A percentile compares a stretch with the other conserved stretches of the same genome.
phyloP scores from a whole-genome alignment of 2,329 filamentous ascomycete species.

The Dothideomycetes sp. region DNA sequence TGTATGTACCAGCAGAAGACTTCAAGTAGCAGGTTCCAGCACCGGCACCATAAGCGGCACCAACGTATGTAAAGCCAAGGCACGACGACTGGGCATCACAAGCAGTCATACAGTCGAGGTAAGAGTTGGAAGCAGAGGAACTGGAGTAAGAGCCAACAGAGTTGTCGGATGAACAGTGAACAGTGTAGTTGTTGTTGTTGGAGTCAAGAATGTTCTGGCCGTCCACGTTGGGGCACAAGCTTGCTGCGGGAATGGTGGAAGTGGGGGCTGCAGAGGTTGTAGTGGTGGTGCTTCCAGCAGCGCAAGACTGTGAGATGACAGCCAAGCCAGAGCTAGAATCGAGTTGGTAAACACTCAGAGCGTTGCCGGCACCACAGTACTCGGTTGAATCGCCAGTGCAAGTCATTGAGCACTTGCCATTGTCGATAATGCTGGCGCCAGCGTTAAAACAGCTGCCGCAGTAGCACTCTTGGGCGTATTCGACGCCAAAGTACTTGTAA shows the following conservation, averaged over 20 bases:
- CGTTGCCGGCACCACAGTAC: constrained; percentile 19
- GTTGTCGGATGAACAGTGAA: constrained; percentile 6
- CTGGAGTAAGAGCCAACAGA: constrained; percentile 5
- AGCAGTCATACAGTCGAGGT: constrained; percentile 9
- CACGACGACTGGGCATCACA: constrained; percentile 8
- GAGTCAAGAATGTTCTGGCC: constrained; percentile 6
- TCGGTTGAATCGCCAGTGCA: constrained; percentile 17
- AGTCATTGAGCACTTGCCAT: constrained; percentile 17
- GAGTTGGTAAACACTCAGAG: constrained; percentile 17
- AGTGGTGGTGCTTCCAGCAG: constrained; percentile 2
- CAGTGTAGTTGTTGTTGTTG: constrained; percentile 6
- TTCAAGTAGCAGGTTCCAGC: constrained; percentile 7
- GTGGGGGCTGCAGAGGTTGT: constrained; percentile 5
- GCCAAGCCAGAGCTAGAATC: constrained; percentile 5
- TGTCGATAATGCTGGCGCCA: constrained; percentile 9
- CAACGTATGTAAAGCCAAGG: constrained; percentile 9
- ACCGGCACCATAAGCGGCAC: constrained; percentile 5
- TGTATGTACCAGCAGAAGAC: constrained; percentile 2
- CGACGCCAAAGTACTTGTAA: constrained; percentile 28
- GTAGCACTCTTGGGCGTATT: constrained; percentile 27
- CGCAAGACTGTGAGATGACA: constrained; percentile 7
- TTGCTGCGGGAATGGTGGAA: constrained; percentile 4
- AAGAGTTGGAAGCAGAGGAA: constrained; percentile 5
- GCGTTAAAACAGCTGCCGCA: constrained; percentile 16
- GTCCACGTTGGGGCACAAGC: constrained; percentile 9